Evolutionary conservation across 805 yeast species (phyloP), one percentile per base, ranked within the genome.

Genomic region (Candida railenensis): DNA sequence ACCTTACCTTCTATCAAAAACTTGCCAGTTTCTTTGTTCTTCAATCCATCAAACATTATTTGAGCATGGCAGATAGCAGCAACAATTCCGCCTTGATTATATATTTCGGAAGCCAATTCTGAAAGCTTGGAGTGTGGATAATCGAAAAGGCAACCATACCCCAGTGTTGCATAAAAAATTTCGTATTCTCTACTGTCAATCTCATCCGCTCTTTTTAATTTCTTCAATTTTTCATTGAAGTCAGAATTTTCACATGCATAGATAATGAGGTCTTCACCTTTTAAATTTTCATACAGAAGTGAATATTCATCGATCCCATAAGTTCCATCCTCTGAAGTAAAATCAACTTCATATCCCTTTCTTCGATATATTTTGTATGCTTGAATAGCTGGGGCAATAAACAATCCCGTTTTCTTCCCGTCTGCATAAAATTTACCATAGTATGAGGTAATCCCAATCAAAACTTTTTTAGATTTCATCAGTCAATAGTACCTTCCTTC

Each of bases 31-130:
- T 54, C 48, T 37, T 57, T 50, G 52, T 78, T 79, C 36, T 57
- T 65, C 51, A 82, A 58, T 38, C 69, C 68, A n/a, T 71, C 77
- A 49, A 83, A 77, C 50, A 82, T 71, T 19, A 74, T 72, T n/a
- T 85, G 85, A 5, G 86, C 89, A 53, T 83, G 87, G 62, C 89
- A 83, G 7, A 83, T 87, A 14, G 87, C 85, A 37, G 81, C 62
- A 20, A 83, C 74, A 34, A 81, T 74, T 42, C 86, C 87, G 34
- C 77, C 79, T 18, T 73, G 61, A 28, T 63, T 65, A 57, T 76
- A 80, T 42, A 82, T 73, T 19, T 66, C 63, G 22, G 67, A 62
- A 18, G 81, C 83, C 37, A 78, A 47, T 20, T 58, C 50, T 46
- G 76, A 80, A 44, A 82, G 62, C 4, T 57, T 62, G 14, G 85